Evolutionary conservation across 495 filamentous ascomycete species (phyloP).

Genomic region (Articulospora tetracladia): DNA sequence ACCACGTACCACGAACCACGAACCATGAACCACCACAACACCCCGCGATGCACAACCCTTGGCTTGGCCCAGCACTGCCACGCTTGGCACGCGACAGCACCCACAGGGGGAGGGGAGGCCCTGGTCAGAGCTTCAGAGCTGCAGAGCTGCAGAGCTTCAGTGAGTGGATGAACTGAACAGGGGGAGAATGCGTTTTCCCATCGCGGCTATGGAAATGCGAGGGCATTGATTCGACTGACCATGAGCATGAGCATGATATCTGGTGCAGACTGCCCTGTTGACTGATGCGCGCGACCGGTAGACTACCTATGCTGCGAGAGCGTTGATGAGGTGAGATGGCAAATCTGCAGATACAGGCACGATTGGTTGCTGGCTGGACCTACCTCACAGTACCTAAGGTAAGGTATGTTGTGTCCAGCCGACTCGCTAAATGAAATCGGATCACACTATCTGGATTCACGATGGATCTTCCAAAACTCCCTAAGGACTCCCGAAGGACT

Average conservation of each 20-base stretch:
- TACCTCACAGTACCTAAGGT: too few species aligned
- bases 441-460: too few species aligned
- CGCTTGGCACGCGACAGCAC: constrained; percentile 12
- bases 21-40: background rate
- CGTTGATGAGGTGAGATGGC: too few species aligned
- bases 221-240: background rate
- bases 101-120: background rate
- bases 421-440: too few species aligned
- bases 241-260: too few species aligned
- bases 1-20: background rate
- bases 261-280: too few species aligned
- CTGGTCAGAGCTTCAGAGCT: background rate
- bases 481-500: too few species aligned
- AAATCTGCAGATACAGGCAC: background rate
- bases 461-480: too few species aligned
- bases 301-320: background rate
- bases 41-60: constrained; percentile 1
- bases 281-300: too few species aligned
- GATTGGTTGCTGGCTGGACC: too few species aligned
- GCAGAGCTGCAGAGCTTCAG: constrained; percentile 1
- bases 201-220: background rate
- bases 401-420: too few species aligned
- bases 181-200: background rate
- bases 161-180: background rate
- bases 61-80: constrained; percentile 17